Conservation (phyloP, 2,329 filamentous ascomycete species). For the Bipolaris sorokiniana region DNA sequence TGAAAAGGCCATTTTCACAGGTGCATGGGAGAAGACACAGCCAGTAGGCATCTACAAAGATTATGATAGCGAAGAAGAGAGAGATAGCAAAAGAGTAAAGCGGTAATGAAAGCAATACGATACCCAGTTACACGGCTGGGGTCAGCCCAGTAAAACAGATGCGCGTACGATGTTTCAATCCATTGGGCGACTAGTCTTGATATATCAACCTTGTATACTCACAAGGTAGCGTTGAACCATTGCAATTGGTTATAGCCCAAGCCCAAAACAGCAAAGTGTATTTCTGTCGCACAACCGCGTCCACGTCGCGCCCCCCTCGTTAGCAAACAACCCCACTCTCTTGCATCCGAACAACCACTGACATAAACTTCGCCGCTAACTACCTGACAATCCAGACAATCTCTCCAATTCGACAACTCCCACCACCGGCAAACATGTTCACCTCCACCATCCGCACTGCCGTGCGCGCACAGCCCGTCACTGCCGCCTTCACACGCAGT, state of each 20-base stretch:
- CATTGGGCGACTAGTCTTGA: neutral
- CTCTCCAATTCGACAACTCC: neutral
- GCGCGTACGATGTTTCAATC: conserved; percentile 7
- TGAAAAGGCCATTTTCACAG: conserved; percentile 92
- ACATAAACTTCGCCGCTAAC: conserved; percentile 5
- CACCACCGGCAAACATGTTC: conserved; percentile 33
- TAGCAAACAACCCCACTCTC: conserved; percentile 16
- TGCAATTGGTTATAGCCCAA: conserved; percentile 7
- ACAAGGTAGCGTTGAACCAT: neutral
- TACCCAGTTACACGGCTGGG: conserved; percentile 12
- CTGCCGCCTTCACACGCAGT: conserved; percentile 61
- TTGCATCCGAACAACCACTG: conserved; percentile 13
- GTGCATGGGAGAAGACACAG: conserved; percentile 90
- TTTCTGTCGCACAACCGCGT: conserved; percentile 20
- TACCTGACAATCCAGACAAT: neutral
- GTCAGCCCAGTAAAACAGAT: conserved; percentile 7
- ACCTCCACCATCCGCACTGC: conserved; percentile 55
- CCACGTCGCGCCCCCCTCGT: conserved; percentile 19
- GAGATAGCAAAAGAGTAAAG: conserved; percentile 65
- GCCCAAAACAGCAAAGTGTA: conserved; percentile 7
- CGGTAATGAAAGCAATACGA: conserved; percentile 16
- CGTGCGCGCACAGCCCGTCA: conserved; percentile 54
- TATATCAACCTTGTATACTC: neutral
- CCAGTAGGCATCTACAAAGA: conserved; percentile 91
- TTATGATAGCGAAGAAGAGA: conserved; percentile 81